Base-by-base conservation (phyloP, 352 stramenopile genomes). In the Phytophthora megakarya region DNA sequence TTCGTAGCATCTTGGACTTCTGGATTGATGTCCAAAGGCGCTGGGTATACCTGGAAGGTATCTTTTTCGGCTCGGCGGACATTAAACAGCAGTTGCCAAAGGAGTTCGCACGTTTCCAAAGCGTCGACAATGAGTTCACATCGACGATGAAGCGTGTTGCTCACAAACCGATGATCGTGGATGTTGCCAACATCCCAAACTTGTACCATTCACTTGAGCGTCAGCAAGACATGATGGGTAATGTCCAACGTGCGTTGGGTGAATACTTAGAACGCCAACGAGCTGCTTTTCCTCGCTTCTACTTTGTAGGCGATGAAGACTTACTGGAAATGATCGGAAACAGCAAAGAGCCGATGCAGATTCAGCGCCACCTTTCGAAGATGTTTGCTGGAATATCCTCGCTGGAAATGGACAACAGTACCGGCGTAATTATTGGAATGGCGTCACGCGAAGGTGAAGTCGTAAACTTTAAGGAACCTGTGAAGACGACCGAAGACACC, bases 271-370 rank as follows among this genome's bases (percentile, higher is more conserved):
- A 99, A 72, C 98, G 97, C 15, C 97, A 99, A 76, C 89, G 98
- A 37, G 92, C 88, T 47, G 91, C 93, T 39, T 98, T 99, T 60
- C 91, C 74, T 71, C 95, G 98, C n/a, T 99, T 99, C 72, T 99
- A 99, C 74, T 99, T 99, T 64, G 89, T 99, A 11, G 98, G 98
- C 44, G 98, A 99, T 70, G 98, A 99, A 83, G 98, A 99, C 80
- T 88, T 99, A 50, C 87, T 99, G 19, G 98, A 99, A 78, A 99
- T 99, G 75, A 98, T 99, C 50, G 98, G 98, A 25, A 99, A 99
- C 74, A 96, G 97, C 60, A 97, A 98, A 58, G 97, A 99, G 63
- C 98, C 98, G 9, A 88, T 95, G 50, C 99, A 99, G 66, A 98
- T 99, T 18, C 87, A 99, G 61, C 86, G 93, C 16, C 93, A 98